Evolutionary conservation across 108 stramenopile species (phyloP).

Genomic region (Aurantiochytrium sp.): DNA sequence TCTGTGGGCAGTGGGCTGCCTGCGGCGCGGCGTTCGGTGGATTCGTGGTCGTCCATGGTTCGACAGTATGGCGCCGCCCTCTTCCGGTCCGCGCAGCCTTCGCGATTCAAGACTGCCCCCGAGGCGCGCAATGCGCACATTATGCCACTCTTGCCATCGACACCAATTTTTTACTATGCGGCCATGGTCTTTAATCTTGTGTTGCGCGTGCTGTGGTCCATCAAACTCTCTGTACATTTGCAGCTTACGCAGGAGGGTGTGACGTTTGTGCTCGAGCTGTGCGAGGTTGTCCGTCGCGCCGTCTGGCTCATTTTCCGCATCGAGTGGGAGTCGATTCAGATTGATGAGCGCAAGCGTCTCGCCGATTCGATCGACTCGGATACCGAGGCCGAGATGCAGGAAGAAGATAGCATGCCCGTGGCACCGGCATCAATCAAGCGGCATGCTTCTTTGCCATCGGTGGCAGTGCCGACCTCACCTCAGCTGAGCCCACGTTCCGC

Average conservation of each 20-base stretch:
- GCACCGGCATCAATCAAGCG: background rate
- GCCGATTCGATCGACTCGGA: background rate
- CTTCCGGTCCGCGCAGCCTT: too few species aligned
- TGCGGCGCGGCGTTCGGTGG: too few species aligned
- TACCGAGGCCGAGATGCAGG: background rate
- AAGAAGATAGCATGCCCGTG: background rate
- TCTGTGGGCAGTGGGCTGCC: too few species aligned
- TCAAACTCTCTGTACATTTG: background rate
- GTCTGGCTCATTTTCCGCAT: conserved; percentile 6
- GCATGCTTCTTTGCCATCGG: background rate
- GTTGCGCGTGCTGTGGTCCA: background rate
- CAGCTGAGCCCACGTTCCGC: background rate
- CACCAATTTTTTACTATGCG: background rate
- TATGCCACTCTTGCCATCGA: background rate
- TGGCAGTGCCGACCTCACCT: background rate
- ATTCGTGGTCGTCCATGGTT: too few species aligned
- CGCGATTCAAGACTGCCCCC: too few species aligned
- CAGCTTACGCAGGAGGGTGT: conserved; percentile 9
- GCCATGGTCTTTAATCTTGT: background rate
- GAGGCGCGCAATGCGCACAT: background rate
- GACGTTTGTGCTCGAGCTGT: conserved; percentile 5
- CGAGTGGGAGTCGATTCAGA: background rate
- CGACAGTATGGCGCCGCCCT: too few species aligned
- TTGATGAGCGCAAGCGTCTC: background rate
- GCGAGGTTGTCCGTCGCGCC: background rate